phyloP scores from a whole-genome alignment of 2,329 filamentous ascomycete genomes.

The Hypoxylon sp. region DNA sequence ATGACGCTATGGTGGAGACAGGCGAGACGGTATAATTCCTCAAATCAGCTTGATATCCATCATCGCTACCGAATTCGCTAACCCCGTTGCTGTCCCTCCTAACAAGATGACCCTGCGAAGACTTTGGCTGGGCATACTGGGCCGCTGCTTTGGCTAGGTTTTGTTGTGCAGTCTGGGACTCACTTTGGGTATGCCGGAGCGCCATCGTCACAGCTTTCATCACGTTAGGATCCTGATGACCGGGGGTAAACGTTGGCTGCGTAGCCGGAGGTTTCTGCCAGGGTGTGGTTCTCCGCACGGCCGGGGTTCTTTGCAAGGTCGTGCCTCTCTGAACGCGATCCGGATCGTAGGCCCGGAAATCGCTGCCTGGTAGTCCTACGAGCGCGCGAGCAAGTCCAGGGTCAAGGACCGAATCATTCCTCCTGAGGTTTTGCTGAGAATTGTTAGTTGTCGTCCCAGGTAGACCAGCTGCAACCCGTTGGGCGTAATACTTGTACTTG shows the following conservation, averaged over 20 bases:
- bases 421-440: background rate
- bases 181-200: background rate
- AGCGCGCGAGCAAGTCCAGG: slow-evolving; percentile 32
- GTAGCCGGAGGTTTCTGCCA: background rate
- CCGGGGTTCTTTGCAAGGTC: background rate
- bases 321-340: slow-evolving; percentile 6
- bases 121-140: background rate
- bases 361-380: slow-evolving; percentile 43
- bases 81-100: slow-evolving; percentile 49
- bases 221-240: background rate
- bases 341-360: slow-evolving; percentile 42
- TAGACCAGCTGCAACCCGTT: background rate
- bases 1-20: background rate
- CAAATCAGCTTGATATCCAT: slow-evolving; percentile 13
- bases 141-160: slow-evolving; percentile 6
- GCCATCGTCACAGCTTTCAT: background rate
- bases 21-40: slow-evolving; percentile 45
- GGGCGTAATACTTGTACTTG: slow-evolving; percentile 6
- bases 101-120: slow-evolving; percentile 11
- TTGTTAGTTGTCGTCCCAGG: background rate
- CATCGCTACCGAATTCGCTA: slow-evolving; percentile 46
- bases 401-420: slow-evolving; percentile 46
- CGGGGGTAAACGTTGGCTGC: background rate
- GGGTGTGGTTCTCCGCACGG: no score
- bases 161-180: slow-evolving; percentile 10